Evolutionary conservation across 106 monocot genomes (phyloP), one percentile per base, ranked within the genome.

Genomic region (Narthecium ossifragum): DNA sequence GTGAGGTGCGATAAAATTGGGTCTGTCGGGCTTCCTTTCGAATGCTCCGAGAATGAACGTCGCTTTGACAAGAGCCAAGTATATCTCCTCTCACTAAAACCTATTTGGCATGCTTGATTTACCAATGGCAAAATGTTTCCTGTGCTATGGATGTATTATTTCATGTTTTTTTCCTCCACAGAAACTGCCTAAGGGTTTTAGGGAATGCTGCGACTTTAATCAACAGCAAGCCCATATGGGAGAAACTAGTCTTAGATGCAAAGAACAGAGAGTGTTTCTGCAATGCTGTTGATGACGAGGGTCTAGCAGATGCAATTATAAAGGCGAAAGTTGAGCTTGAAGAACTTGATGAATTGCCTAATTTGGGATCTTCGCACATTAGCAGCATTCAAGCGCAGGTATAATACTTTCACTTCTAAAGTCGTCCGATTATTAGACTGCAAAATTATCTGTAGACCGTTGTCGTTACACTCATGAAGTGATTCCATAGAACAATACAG

Each of bases 31-130:
- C n/a, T 88, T 88, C 55, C 71, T 88, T 8, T 46, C 47, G 3
- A 69, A 88, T 64, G 7, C 7, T 29, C 78, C 70, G 22, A 45
- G 87, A 26, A 67, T 73, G 32, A 83, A 79, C 57, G 87, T 88
- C 32, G 78, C 87, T n/a, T 34, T 83, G 11, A 88, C 87, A 46
- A 75, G 88, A 48, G 88, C 88, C 57, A 78, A 60, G 80, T 80
- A 59, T 3, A n/a, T 21, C 11, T 12, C 14, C 30, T 34, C 23
- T 17, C 36, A 59, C 23, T 25, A 25, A 15, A 6, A 3, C 37
- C 26, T 46, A 8, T 20, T 31, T 31, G 7, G 30, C 3, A 8
- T 48, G 12, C 2, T 20, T 33, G 11, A 31, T 9, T 22, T 12
- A 45, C 4, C 0, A 2, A 31, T 31, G 5, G 8, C 15, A 6